Evolutionary conservation across 1,284 basidiomycete species (phyloP).

Genomic region (Pseudozyma flocculosa): DNA sequence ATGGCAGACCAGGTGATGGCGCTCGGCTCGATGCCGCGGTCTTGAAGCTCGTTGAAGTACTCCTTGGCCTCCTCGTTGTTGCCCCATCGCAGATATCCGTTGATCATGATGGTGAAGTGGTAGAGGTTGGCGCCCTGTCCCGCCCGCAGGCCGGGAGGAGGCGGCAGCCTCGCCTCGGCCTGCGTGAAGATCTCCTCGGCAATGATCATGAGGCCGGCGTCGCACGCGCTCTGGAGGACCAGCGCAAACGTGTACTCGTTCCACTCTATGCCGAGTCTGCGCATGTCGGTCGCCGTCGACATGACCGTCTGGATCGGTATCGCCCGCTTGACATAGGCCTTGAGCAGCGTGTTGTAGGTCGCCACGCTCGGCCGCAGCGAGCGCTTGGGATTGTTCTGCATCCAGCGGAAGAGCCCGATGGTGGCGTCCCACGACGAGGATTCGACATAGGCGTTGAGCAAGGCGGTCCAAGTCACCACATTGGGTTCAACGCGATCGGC

Average conservation of each 20-base stretch:
- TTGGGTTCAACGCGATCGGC: constrained; percentile 16
- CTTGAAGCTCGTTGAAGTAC: constrained; percentile 74
- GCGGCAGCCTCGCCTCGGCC: constrained; percentile 28
- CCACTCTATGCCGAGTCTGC: constrained; percentile 64
- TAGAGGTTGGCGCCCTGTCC: constrained; percentile 61
- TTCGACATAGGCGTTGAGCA: constrained; percentile 83
- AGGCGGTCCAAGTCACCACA: constrained; percentile 61
- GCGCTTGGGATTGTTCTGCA: constrained; percentile 56
- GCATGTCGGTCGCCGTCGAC: constrained; percentile 68
- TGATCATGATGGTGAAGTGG: constrained; percentile 80
- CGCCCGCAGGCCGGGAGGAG: constrained; percentile 3
- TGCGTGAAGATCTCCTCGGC: constrained; percentile 68
- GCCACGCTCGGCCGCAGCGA: constrained; percentile 34
- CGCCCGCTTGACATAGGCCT: constrained; percentile 78
- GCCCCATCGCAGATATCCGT: constrained; percentile 70
- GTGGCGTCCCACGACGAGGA: constrained; percentile 76
- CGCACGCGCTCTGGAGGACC: constrained; percentile 80
- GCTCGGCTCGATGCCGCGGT: constrained; percentile 69
- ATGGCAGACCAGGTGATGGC: constrained; percentile 74
- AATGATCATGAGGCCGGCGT: constrained; percentile 69
- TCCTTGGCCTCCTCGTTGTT: constrained; percentile 67
- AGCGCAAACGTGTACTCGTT: constrained; percentile 72
- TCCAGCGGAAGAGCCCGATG: constrained; percentile 71
- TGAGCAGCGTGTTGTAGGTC: constrained; percentile 69
- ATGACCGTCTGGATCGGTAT: constrained; percentile 73